phyloP scores from a whole-genome alignment of 345 rosid genomes.

The Hirschfeldia incana region DNA sequence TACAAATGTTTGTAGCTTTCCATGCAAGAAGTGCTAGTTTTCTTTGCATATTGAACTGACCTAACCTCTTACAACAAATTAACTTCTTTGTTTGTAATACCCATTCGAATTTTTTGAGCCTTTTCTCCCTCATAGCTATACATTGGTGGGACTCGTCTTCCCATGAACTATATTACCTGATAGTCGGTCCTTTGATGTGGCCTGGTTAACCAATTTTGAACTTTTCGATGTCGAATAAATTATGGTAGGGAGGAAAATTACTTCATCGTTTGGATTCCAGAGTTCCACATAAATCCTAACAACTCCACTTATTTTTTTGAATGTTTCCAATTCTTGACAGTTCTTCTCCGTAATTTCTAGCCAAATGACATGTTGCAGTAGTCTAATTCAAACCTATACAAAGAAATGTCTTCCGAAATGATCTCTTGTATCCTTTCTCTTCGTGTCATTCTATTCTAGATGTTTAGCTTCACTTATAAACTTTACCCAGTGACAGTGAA shows the following conservation, averaged over 20 bases:
- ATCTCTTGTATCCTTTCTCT: background rate
- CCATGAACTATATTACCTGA: background rate
- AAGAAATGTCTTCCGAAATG: slow-evolving; percentile 5
- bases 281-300: too few species aligned
- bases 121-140: background rate
- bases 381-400: background rate
- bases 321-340: too few species aligned
- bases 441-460: background rate
- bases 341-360: too few species aligned
- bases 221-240: background rate
- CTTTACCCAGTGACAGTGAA: background rate
- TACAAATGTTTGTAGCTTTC: background rate
- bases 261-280: background rate
- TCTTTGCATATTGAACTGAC: background rate
- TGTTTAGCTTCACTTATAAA: background rate
- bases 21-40: background rate
- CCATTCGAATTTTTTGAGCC: background rate
- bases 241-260: background rate
- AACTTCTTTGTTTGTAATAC: background rate
- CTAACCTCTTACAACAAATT: background rate
- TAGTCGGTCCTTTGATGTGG: background rate
- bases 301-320: too few species aligned
- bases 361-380: too few species aligned
- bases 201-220: background rate
- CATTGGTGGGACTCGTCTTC: background rate